These are phyloP conservation scores for Powellomyces hirtus DNA, from an alignment of 192 early-diverging fungal genomes.

Conservation along the genomic window DNA sequence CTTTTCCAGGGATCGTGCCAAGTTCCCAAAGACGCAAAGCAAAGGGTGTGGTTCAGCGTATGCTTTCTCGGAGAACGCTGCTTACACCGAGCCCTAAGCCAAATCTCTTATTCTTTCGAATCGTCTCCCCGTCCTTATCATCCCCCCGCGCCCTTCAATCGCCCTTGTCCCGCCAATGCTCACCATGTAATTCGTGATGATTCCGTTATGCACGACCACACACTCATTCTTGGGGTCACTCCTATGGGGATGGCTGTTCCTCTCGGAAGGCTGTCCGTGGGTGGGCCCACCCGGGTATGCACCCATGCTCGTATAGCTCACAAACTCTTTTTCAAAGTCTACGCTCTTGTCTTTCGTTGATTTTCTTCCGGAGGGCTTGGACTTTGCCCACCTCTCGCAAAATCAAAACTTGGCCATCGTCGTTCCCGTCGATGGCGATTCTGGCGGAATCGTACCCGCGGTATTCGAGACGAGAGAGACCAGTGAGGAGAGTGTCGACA, in stretches of 20 bases:
- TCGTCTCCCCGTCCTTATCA: too few species aligned
- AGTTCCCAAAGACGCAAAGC: too few species aligned
- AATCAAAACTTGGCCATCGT: constrained; percentile 56
- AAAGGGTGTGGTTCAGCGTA: too few species aligned
- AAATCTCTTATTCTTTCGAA: too few species aligned
- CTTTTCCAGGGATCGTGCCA: constrained; percentile 56
- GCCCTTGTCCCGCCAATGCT: too few species aligned
- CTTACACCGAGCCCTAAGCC: too few species aligned
- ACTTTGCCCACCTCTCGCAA: constrained; percentile 59
- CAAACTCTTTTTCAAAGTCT: constrained; percentile 58
- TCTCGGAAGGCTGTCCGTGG: constrained; percentile 58
- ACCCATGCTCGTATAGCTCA: constrained; percentile 54
- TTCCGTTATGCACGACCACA: constrained; percentile 64
- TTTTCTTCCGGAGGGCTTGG: constrained; percentile 47
- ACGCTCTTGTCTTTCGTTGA: constrained; percentile 47
- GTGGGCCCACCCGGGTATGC: constrained; percentile 69
- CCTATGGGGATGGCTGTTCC: constrained; percentile 62
- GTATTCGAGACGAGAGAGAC: constrained; percentile 60
- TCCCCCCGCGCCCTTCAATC: too few species aligned
- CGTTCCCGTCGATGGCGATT: constrained; percentile 58
- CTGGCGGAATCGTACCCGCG: constrained; percentile 65
- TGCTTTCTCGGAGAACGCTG: too few species aligned
- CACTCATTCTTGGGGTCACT: constrained; percentile 62
- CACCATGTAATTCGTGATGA: constrained; percentile 68
- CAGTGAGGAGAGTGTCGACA: constrained; percentile 53